Base-by-base conservation (phyloP, 2,329 filamentous ascomycete genomes). In the Colletotrichum spaethianum region DNA sequence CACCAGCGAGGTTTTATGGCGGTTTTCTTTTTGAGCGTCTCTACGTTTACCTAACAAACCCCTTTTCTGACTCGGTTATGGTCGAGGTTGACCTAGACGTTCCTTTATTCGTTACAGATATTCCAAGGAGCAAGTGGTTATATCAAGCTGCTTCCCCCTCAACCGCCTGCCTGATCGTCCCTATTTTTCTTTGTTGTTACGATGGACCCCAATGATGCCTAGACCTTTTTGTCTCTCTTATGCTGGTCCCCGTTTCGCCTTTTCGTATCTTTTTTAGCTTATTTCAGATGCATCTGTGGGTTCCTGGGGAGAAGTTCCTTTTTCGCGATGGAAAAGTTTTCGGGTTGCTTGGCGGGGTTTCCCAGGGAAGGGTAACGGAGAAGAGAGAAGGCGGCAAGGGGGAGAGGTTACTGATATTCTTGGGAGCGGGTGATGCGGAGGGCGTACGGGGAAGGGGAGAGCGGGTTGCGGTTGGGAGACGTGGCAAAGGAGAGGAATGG, bases 51-150 rank as follows among this genome's bases (percentile, higher is more conserved):
- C 20, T 36, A 3, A 53, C 42, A 31, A 66, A 23, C 23, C 28
- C 26, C 18, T 1, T 26, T 50, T 64, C 26, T 59, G 16, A 28
- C 31, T 62, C n/a, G 14, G n/a, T 48, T 23, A 28, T 23, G 46
- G 48, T 20, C 40, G 23, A 50, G 38, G 48, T 40, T 40, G 62
- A 26, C 40, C 48, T 65, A 60, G 46, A 70, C 60, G 14, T 61
- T 70, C 46, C 36, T 63, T 40, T 56, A 42, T 42, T 26, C 33
- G 7, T 60, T 5, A 12, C 23, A 38, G 20, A 28, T 26, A 52
- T 16, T 20, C 3, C 28, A 9, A 36, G 36, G 55, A 7, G 12
- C 55, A 48, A 20, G 60, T 50, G 44, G 44, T 33, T 28, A 28
- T 36, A 38, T 40, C 53, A 11, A 38, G 33, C 33, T 56, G n/a